These are phyloP conservation scores for Sugiyamaella novakii DNA, from an alignment of 1,139 yeast species.

Conservation along the genomic window DNA sequence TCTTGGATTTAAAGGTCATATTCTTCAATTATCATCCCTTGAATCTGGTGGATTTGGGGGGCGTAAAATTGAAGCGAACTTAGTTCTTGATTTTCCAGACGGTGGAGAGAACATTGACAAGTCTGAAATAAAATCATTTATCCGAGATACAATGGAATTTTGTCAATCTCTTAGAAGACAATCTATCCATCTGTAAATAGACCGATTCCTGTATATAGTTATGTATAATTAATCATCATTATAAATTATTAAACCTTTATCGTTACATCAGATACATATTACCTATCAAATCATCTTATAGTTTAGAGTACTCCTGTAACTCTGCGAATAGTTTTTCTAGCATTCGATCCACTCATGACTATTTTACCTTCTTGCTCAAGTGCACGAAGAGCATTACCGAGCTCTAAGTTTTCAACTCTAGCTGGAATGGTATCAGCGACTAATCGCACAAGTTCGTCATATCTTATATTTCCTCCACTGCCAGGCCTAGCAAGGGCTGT, in stretches of 20 bases:
- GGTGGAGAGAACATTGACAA: constrained; percentile 13
- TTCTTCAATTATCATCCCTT: constrained; percentile 51
- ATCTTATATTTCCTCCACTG: constrained; percentile 48
- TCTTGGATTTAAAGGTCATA: constrained; percentile 43
- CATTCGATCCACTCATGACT: constrained; percentile 71
- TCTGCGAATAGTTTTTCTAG: constrained; percentile 64
- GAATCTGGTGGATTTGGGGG: constrained; percentile 65
- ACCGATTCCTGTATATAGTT: too few species aligned
- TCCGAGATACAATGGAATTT: constrained; percentile 26
- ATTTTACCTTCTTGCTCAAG: constrained; percentile 77
- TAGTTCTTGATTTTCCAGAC: constrained; percentile 46
- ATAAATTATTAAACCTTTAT: too few species aligned
- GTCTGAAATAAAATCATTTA: constrained; percentile 26
- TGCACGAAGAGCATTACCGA: constrained; percentile 67
- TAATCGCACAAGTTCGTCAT: constrained; percentile 61
- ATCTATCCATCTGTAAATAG: constrained; percentile 18
- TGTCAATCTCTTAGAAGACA: constrained; percentile 16
- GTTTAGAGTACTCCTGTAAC: constrained; percentile 30
- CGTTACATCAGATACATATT: too few species aligned
- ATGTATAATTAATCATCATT: too few species aligned
- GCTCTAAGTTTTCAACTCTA: constrained; percentile 69
- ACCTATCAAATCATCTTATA: too few species aligned
- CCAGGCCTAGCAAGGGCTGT: constrained; percentile 48
- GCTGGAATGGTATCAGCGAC: constrained; percentile 71
- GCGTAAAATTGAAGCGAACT: constrained; percentile 50